A percentile compares a stretch with the other conserved stretches of the same genome.
phyloP scores from a whole-genome alignment of 305 asterid genomes.

The Fraxinus xanthoxyloides region DNA sequence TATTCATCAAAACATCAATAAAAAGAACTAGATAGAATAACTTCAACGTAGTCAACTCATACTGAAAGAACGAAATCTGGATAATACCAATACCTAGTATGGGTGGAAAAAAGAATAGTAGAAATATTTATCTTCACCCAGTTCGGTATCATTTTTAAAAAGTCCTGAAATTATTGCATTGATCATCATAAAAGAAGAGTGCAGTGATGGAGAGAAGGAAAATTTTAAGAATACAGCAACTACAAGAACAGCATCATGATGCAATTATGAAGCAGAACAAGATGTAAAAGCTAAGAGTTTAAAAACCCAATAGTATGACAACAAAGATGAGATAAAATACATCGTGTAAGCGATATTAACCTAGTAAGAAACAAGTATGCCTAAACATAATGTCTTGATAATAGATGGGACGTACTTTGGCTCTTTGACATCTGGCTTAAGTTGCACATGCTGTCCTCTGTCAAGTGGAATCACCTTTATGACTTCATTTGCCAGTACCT shows the following conservation, averaged over 20 bases:
- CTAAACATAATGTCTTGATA: slow-evolving; percentile 7
- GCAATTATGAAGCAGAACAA: background rate
- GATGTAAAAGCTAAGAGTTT: slow-evolving; percentile 18
- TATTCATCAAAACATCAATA: slow-evolving; percentile 1
- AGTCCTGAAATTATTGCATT: background rate
- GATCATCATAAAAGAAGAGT: background rate
- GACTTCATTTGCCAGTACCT: slow-evolving; percentile 68
- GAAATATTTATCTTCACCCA: background rate
- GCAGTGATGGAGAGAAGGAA: background rate
- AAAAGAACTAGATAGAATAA: background rate
- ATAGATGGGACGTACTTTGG: slow-evolving; percentile 61
- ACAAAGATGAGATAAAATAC: background rate
- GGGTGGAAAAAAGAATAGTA: background rate
- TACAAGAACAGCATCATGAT: background rate
- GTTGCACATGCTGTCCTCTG: slow-evolving; percentile 95
- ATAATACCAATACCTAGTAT: slow-evolving; percentile 7
- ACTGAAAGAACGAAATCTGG: background rate
- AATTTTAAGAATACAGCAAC: background rate
- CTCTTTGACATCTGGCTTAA: slow-evolving; percentile 76
- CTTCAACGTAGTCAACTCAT: background rate
- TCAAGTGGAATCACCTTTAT: slow-evolving; percentile 87
- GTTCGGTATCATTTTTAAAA: background rate
- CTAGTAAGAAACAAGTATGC: background rate
- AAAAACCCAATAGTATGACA: slow-evolving; percentile 3
- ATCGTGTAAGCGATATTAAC: background rate